Conservation (phyloP, 257 asterid genomes). For the Cinchona pubescens region DNA sequence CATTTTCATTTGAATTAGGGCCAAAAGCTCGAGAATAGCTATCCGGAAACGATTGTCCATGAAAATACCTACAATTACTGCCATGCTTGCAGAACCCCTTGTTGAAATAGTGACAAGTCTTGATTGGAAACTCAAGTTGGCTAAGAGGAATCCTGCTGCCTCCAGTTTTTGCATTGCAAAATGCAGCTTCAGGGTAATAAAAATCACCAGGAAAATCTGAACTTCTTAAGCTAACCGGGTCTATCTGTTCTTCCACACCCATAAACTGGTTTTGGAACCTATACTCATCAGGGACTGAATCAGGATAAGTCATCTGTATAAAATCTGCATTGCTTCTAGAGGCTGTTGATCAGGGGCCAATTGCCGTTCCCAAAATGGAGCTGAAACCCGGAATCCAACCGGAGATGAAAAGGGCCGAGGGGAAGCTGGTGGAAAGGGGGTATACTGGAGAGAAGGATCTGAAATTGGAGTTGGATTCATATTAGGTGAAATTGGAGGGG, state of each 20-base stretch:
- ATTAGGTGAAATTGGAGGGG: constrained; percentile 66
- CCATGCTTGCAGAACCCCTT: constrained; percentile 91
- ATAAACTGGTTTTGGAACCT: constrained; percentile 26
- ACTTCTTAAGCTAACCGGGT: constrained; percentile 24
- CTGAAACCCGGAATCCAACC: constrained; percentile 24
- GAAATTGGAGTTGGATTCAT: constrained; percentile 33
- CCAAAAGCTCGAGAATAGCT: constrained; percentile 33
- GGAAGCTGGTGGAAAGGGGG: constrained; percentile 35
- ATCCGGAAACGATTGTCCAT: constrained; percentile 46
- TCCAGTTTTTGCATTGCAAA: constrained; percentile 22
- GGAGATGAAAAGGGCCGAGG: constrained; percentile 36
- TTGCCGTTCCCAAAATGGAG: constrained; percentile 45
- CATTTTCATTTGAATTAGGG: constrained; percentile 37
- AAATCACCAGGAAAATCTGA: constrained; percentile 33
- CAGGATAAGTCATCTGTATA: constrained; percentile 31
- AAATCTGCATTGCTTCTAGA: constrained; percentile 27
- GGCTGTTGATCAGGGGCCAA: constrained; percentile 30
- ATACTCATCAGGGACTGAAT: constrained; percentile 25
- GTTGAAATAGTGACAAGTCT: constrained; percentile 70
- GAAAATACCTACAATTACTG: constrained; percentile 66
- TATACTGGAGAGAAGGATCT: constrained; percentile 38
- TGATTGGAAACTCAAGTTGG: constrained; percentile 42
- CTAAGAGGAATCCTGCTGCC: constrained; percentile 37
- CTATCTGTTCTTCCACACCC: constrained; percentile 40
- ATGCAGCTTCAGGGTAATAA: constrained; percentile 39